Base-by-base conservation (phyloP, 2,329 filamentous ascomycete genomes). In the Ilyonectria sp. region DNA sequence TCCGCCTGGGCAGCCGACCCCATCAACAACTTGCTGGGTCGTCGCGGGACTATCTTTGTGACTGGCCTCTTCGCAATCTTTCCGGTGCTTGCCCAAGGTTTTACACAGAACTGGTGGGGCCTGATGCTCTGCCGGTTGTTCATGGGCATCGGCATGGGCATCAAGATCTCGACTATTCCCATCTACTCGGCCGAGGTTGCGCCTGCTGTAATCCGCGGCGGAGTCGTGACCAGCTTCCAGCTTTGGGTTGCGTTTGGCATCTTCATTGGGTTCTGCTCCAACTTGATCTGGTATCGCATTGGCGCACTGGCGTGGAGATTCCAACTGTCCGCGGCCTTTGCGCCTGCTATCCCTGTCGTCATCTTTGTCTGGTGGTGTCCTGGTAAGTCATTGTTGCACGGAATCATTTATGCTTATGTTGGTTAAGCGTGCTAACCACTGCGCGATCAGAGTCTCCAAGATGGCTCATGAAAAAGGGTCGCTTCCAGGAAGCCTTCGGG, bases 191-290 rank as follows among this genome's bases (percentile, higher is more conserved):
- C 86, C 7, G 86, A 88, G 65, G 84, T 83, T 65, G 79, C 84
- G 0, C 86, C 86, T 0, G 81, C 84, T 0, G 76, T 77, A 6
- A 86, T 87, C 63, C 82, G 86, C 9, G 86, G 86, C 4, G 84
- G 82, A 0, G 72, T 87, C 2, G 85, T 86, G 19, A 87, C 85
- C 76, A 82, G 79, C 0, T 87, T 84, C 80, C 85, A 88, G 71
- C 74, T 87, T 9, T 88, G 84, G 84, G 84, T 84, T 53, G 72
- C 71, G 21, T 63, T 75, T 74, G 89, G 88, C 40, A 91, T 92
- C 71, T 90, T 92, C 78, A 79, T 92, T n/a, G 91, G 91, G 10
- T 89, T 87, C 67, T 86, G 84, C 66, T 89, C 89, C 65, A 92
- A 92, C 74, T 82, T 92, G 37, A 87, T 86, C 6, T 88, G 92